Conservation (phyloP, 1,139 yeast genomes). For the Candida sojae region DNA sequence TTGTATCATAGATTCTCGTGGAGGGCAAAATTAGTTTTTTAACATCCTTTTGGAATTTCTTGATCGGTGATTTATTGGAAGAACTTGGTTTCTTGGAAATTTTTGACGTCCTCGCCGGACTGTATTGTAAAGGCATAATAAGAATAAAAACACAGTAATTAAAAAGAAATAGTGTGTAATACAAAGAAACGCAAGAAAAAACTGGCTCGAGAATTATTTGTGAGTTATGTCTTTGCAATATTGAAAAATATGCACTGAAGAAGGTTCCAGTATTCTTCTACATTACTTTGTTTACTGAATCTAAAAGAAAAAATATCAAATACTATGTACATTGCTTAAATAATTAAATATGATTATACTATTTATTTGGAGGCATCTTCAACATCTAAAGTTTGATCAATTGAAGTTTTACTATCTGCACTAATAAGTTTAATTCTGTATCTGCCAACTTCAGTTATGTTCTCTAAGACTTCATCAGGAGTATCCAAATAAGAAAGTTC, state of each 20-base stretch:
- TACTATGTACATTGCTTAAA: constrained; percentile 4
- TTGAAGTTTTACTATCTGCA: constrained; percentile 21
- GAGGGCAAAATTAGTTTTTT: constrained; percentile 27
- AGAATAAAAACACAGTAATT: neutral
- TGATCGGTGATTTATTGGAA: constrained; percentile 23
- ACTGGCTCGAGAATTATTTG: too few species aligned
- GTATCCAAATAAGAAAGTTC: constrained; percentile 14
- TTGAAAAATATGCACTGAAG: too few species aligned
- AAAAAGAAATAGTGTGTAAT: neutral
- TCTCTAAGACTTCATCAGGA: constrained; percentile 17
- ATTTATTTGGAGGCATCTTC: constrained; percentile 5
- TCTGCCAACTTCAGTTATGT: constrained; percentile 29
- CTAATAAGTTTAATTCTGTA: constrained; percentile 31
- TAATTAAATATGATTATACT: neutral
- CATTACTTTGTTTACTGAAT: too few species aligned
- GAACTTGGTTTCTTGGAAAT: constrained; percentile 21
- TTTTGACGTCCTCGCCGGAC: constrained; percentile 45
- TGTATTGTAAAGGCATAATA: constrained; percentile 25
- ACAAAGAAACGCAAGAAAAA: neutral
- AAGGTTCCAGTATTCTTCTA: too few species aligned
- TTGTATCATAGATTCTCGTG: constrained; percentile 23
- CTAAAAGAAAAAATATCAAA: neutral
- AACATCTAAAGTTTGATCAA: constrained; percentile 11
- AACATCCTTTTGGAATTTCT: constrained; percentile 23
- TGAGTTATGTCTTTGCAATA: too few species aligned